These are phyloP conservation scores for Calonectria pseudoreteaudii DNA, from an alignment of 2,329 filamentous ascomycete species.

Conservation along the genomic window DNA sequence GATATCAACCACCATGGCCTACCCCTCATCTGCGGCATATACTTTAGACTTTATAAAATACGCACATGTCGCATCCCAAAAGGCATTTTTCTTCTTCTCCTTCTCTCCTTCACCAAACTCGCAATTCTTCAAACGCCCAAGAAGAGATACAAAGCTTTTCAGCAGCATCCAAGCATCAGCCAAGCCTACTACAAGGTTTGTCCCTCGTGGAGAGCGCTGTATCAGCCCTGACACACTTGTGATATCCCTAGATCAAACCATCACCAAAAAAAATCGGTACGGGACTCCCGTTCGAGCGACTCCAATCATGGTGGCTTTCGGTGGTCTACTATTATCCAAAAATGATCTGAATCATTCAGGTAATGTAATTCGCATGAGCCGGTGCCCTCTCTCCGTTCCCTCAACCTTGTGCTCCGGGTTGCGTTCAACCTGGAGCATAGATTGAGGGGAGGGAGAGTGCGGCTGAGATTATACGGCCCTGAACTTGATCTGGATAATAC, in stretches of 20 bases:
- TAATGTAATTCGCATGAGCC: slow-evolving; percentile 71
- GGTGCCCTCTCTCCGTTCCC: slow-evolving; percentile 59
- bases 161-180: not conserved
- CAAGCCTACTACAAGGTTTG: slow-evolving; percentile 36
- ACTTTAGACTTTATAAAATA: slow-evolving; percentile 7
- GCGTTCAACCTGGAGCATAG: not conserved
- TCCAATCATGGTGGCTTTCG: slow-evolving; percentile 50
- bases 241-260: slow-evolving; percentile 37
- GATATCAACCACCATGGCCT: slow-evolving; percentile 17
- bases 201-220: not conserved
- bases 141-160: not conserved
- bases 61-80: not conserved
- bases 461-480: slow-evolving; percentile 90
- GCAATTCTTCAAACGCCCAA: not conserved
- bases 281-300: slow-evolving; percentile 33
- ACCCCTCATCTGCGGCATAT: slow-evolving; percentile 44
- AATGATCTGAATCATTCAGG: slow-evolving; percentile 52
- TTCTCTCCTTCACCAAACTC: slow-evolving; percentile 14
- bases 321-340: slow-evolving; percentile 52
- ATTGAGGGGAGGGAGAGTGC: slow-evolving; percentile 38
- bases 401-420: not conserved
- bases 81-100: not conserved
- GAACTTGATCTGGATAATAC: slow-evolving; percentile 99
- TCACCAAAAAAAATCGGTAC: slow-evolving; percentile 45
- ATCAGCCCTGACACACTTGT: slow-evolving; percentile 38